Base-by-base conservation (phyloP, 2,329 filamentous ascomycete species). In the Byssochlamys sp. region DNA sequence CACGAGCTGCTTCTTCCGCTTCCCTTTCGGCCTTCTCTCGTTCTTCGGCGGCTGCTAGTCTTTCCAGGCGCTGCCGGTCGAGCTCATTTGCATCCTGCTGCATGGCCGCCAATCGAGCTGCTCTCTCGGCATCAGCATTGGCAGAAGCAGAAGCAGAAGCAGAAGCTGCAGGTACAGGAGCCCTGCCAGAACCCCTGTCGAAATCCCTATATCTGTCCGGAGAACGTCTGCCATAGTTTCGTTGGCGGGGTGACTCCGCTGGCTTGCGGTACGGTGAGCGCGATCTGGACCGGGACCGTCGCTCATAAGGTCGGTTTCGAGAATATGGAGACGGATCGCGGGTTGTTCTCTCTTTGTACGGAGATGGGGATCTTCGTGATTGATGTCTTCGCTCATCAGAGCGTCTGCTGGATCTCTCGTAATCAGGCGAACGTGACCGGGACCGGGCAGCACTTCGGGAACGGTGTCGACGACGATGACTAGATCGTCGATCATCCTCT, bases 101-200 rank as follows among this genome's bases (percentile, higher is more conserved):
- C 87, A 90, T 90, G 2, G 83, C 84, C 10, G 84, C 86, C 27
- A 90, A 71, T 69, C 84, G 88, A 25, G 81, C 80, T 11, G 84
- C 84, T n/a, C 80, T 79, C 60, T 87, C 84, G 25, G 83, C 81
- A 24, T 80, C 80, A 55, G 56, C 58, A 57, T 63, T 49, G 25
- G 49, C 29, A 53, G 54, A 19, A 26, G 49, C 29, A 53, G 54
- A 19, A 26, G 49, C 29, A 53, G 54, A 55, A 48, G 53, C 35
- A 28, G 59, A 19, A 51, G 61, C 54, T n/a, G 60, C 26, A 31
- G 39, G 14, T 1, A 14, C n/a, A 31, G 29, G 29, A 9, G 29
- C 29, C 29, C 29, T 31, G 29, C 29, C 29, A 7, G 7, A 31
- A 31, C 11, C 29, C n/a, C 39, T 45, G 39, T n/a, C n/a, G 5